Conservation (phyloP, 768 basidiomycete species). For the Nidularia pulvinata region DNA sequence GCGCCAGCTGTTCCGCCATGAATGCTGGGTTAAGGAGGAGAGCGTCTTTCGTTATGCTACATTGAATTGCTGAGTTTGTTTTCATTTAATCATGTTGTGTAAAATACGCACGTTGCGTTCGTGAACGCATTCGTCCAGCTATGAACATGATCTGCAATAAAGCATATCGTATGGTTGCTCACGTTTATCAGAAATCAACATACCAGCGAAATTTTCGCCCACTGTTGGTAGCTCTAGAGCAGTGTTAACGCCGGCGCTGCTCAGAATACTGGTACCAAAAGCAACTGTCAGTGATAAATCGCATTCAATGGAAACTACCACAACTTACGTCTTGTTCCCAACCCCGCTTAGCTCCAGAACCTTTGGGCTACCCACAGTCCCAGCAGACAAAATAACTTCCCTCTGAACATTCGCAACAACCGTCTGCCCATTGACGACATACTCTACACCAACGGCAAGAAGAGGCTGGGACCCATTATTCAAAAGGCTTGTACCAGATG, state of each 20-base stretch:
- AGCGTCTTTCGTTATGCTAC: constrained; percentile 22
- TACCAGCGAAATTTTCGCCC: constrained; percentile 38
- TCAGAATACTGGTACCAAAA: constrained; percentile 29
- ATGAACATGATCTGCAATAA: constrained; percentile 23
- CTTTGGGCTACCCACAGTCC: constrained; percentile 37
- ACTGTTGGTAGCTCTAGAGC: constrained; percentile 47
- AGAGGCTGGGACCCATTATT: constrained; percentile 15
- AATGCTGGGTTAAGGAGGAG: constrained; percentile 17
- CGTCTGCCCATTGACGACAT: constrained; percentile 22
- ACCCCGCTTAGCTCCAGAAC: constrained; percentile 27
- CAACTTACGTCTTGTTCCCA: constrained; percentile 24
- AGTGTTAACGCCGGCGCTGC: constrained; percentile 37
- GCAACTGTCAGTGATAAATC: neutral
- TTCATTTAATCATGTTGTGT: neutral
- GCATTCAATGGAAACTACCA: neutral
- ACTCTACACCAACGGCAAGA: constrained; percentile 47
- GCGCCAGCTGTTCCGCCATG: constrained; percentile 13
- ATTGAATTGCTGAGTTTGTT: neutral
- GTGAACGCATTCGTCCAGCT: constrained; percentile 29
- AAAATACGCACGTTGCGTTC: constrained; percentile 18
- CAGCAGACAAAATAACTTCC: constrained; percentile 54
- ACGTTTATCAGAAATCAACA: neutral
- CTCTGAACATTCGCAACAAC: constrained; percentile 41
- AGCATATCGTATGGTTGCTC: neutral
- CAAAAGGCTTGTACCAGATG: constrained; percentile 6